Evolutionary conservation across 2,329 filamentous ascomycete species (phyloP), one percentile per base, ranked within the genome.

Genomic region (Microascus cirrosus): DNA sequence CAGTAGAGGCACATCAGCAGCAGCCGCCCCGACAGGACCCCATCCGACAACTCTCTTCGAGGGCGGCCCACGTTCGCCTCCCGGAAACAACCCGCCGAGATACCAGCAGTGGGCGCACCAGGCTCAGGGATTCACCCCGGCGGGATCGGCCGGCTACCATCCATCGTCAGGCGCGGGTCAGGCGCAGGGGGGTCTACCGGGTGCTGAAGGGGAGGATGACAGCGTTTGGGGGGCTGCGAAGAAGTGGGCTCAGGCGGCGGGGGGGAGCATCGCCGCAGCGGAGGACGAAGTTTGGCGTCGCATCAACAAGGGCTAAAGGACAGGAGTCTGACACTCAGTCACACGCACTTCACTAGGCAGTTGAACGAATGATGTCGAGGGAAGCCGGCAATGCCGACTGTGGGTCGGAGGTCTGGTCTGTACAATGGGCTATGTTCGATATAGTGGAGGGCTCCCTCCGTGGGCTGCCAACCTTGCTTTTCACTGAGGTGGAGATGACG

Each of bases 261-360:
- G 82, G 55, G 77, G 78, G 60, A 81, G 77, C 66, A 68, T 86
- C 32, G 78, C 76, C 10, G 79, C 77, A 15, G 81, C 80, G 15
- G 83, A 86, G 71, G 73, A 71, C 55, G 81, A 84, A 68, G 77
- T 86, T 25, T 86, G 83, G 83, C 79, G 77, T 69, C 78, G 76
- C 65, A 81, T 85, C 65, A 85, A 82, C 69, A 83, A 81, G 70
- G 73, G 79, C 54, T 78, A 73, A 59, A 55, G n/a, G 45, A 8
- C 45, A 11, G n/a, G 11, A 22, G 20, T 20, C 20, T n/a, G 18
- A 8, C 20, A n/a, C 11, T 24, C 22, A 50, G 20, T 50, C 24
- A 50, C 45, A 50, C 45, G 45, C 28, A 32, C 28, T 32, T 32
- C 8, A 32, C 28, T 22, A 12, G n/a, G 45, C 8, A n/a, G 2